Evolutionary conservation across 169 alveolate species (phyloP).

Genomic region (Plasmodium vivax): DNA sequence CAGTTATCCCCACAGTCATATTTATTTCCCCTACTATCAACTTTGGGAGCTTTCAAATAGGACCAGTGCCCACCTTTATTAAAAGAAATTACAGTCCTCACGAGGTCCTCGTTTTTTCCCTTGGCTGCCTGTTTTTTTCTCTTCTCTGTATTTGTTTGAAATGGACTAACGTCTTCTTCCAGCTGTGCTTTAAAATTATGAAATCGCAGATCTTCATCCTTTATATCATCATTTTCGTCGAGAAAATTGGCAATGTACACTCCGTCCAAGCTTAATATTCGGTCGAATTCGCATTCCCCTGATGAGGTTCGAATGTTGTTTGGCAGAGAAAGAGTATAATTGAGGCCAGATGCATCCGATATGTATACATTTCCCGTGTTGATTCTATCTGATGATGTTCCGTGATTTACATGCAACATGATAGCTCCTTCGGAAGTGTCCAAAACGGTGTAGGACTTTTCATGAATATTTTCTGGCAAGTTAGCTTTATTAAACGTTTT

Average conservation of each 20-base stretch:
- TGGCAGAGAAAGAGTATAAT: conserved; percentile 93
- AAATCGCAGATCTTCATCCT: conserved; percentile 24
- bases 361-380: conserved; percentile 96
- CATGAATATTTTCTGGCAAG: conserved; percentile 93
- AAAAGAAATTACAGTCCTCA: conserved; percentile 95
- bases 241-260: conserved; percentile 95
- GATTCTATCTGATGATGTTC: conserved; percentile 86
- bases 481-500: conserved; percentile 88
- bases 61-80: conserved; percentile 99
- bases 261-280: conserved; percentile 95
- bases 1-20: conserved; percentile 94
- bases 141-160: conserved; percentile 80
- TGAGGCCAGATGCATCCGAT: conserved; percentile 94
- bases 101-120: conserved; percentile 81
- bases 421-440: conserved; percentile 97
- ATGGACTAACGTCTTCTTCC: conserved; percentile 76
- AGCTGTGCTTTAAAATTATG: conserved; percentile 70
- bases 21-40: conserved; percentile 92
- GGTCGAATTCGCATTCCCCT: conserved; percentile 96
- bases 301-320: conserved; percentile 92
- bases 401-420: conserved; percentile 96
- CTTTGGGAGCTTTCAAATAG: conserved; percentile 94
- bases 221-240: conserved; percentile 84
- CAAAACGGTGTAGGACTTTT: conserved; percentile 94
- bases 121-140: conserved; percentile 76